These are phyloP conservation scores for Ophiostoma fasciatum DNA, from an alignment of 2,329 filamentous ascomycete genomes.

Conservation along the genomic window DNA sequence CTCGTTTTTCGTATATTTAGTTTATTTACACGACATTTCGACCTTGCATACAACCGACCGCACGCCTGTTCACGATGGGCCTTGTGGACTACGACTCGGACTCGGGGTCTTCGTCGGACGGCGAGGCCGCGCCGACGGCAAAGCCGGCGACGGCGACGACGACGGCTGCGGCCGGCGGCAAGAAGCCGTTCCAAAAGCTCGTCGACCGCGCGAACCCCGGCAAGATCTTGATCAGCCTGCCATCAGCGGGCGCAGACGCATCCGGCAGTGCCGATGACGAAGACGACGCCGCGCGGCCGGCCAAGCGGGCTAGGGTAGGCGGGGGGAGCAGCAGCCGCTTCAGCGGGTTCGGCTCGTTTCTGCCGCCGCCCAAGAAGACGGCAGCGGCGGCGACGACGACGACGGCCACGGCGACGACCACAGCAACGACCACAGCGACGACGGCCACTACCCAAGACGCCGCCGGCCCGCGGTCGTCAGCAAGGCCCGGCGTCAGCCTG, in stretches of 20 bases:
- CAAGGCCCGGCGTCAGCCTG: slow-evolving; percentile 51
- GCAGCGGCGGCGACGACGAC: slow-evolving; percentile 21
- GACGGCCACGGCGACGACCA: slow-evolving; percentile 15
- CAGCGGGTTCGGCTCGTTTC: slow-evolving; percentile 69
- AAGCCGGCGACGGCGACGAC: slow-evolving; percentile 10
- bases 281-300: slow-evolving; percentile 34
- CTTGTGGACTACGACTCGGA: slow-evolving; percentile 78
- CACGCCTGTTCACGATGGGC: slow-evolving; percentile 37
- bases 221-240: slow-evolving; percentile 72
- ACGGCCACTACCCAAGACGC: too few relatives aligned
- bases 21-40: too few relatives aligned
- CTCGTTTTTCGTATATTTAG: too few relatives aligned
- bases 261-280: slow-evolving; percentile 19
- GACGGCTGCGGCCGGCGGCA: slow-evolving; percentile 20
- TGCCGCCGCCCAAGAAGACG: slow-evolving; percentile 66
- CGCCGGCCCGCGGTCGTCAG: too few relatives aligned
- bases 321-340: slow-evolving; percentile 46
- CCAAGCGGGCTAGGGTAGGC: slow-evolving; percentile 52
- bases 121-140: slow-evolving; percentile 10
- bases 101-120: slow-evolving; percentile 57
- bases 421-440: slow-evolving; percentile 14
- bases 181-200: slow-evolving; percentile 61
- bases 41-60: background rate
- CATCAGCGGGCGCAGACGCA: slow-evolving; percentile 27
- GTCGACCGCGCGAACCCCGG: slow-evolving; percentile 67